phyloP scores from a whole-genome alignment of 306 rosid genomes.

The cucumber (Cucumis sativus) region DNA sequence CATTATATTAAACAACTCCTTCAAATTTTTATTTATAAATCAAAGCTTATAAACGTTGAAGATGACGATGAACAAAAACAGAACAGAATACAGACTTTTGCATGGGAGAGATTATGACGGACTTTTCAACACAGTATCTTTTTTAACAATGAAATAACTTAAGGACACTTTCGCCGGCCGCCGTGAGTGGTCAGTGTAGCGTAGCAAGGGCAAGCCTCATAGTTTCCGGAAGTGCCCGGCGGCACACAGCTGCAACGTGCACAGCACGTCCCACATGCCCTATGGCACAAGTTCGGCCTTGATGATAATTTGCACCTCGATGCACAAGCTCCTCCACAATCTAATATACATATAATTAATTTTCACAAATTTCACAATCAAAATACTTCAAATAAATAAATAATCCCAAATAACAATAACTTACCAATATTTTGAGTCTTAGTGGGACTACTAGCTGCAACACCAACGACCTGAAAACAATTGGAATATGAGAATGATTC shows the following conservation, averaged over 20 bases:
- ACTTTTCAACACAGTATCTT: not conserved
- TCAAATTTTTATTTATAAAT: too few species aligned
- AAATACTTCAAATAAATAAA: not conserved
- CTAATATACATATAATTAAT: not conserved
- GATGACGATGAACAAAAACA: too few species aligned
- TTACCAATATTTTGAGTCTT: not conserved
- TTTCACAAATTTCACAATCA: not conserved
- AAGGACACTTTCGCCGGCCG: constrained; percentile 60
- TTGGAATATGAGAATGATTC: too few species aligned
- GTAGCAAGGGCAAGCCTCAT: constrained; percentile 56
- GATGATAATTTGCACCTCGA: constrained; percentile 42
- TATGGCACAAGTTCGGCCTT: constrained; percentile 36
- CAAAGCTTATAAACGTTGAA: too few species aligned
- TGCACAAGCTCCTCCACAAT: constrained; percentile 32
- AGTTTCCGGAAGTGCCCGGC: constrained; percentile 53
- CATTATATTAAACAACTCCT: too few species aligned
- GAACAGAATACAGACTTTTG: not conserved
- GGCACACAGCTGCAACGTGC: constrained; percentile 60
- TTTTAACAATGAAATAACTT: not conserved
- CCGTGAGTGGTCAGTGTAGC: constrained; percentile 44
- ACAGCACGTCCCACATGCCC: constrained; percentile 73
- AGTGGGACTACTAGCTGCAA: not conserved
- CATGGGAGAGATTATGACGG: not conserved
- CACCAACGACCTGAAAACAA: not conserved
- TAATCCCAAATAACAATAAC: not conserved